Conservation (phyloP, 169 alveolate genomes). For the Perkinsus olseni region DNA sequence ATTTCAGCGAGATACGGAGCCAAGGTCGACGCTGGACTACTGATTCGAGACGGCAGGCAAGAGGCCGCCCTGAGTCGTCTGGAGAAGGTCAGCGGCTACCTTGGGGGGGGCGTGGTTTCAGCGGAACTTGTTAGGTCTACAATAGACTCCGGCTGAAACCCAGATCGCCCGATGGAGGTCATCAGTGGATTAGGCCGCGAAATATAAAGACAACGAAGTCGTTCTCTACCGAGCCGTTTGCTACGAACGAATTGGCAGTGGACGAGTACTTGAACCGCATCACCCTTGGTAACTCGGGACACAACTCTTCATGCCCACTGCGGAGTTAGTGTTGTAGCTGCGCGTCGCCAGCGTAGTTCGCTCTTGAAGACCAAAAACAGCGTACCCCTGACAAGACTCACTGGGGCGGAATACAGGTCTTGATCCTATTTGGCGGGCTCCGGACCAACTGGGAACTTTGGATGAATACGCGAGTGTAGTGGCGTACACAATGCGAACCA, state of each 20-base stretch:
- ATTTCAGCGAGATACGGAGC: background rate
- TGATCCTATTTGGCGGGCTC: no score
- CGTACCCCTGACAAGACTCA: no score
- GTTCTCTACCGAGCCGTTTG: background rate
- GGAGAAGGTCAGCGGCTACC: background rate
- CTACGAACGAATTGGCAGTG: background rate
- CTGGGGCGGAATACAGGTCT: no score
- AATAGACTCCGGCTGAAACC: background rate
- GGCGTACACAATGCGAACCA: no score
- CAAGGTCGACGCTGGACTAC: background rate
- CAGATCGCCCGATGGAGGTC: background rate
- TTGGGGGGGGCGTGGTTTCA: background rate
- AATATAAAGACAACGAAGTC: background rate
- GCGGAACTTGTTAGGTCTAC: background rate
- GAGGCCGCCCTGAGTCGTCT: background rate
- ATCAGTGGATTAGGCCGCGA: background rate
- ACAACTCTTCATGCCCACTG: no score
- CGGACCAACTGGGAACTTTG: no score
- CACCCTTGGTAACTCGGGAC: background rate
- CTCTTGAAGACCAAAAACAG: background rate
- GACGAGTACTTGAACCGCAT: background rate
- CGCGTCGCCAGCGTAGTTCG: background rate
- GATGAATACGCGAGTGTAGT: no score
- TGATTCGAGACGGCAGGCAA: background rate
- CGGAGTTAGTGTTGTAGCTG: no score